phyloP scores from a whole-genome alignment of 441 rosid genomes.

The Adansonia grandidieri region DNA sequence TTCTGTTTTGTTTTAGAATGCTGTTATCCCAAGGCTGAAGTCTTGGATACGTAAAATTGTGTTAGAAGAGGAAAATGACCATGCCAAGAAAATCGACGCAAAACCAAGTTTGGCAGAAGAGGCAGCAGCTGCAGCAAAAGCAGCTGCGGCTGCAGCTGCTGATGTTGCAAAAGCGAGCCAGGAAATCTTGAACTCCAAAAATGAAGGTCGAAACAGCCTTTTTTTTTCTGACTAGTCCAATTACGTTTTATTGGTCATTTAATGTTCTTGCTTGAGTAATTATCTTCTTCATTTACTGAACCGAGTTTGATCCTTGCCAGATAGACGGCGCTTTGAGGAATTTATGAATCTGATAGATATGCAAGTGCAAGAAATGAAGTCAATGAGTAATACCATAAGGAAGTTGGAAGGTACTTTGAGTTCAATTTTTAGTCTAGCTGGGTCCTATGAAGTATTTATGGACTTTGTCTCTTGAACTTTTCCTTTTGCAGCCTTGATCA shows the following conservation, averaged over 20 bases:
- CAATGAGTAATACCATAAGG: conserved; percentile 56
- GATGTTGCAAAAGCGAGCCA: conserved; percentile 91
- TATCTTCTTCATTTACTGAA: background rate
- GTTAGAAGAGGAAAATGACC: conserved; percentile 66
- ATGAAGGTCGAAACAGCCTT: conserved; percentile 46
- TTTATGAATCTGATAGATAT: conserved; percentile 51
- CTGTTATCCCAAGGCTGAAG: conserved; percentile 74
- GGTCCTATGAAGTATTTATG: background rate
- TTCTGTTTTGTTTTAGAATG: conserved; percentile 57
- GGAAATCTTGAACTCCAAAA: conserved; percentile 71
- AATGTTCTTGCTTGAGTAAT: background rate
- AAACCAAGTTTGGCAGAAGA: conserved; percentile 88
- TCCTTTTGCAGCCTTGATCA: background rate
- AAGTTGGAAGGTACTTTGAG: conserved; percentile 65
- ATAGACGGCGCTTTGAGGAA: conserved; percentile 52
- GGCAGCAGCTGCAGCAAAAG: conserved; percentile 90
- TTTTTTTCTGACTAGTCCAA: background rate
- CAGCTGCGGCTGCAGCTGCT: conserved; percentile 88
- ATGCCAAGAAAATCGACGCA: conserved; percentile 41
- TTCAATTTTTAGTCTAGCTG: conserved; percentile 24
- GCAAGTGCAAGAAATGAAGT: conserved; percentile 76
- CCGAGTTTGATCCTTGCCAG: conserved; percentile 41
- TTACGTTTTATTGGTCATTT: conserved; percentile 5
- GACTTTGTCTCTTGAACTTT: conserved; percentile 18
- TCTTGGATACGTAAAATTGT: conserved; percentile 85